Base-by-base conservation (phyloP, 129 eudicot genomes). In the Centaurea solstitialis region DNA sequence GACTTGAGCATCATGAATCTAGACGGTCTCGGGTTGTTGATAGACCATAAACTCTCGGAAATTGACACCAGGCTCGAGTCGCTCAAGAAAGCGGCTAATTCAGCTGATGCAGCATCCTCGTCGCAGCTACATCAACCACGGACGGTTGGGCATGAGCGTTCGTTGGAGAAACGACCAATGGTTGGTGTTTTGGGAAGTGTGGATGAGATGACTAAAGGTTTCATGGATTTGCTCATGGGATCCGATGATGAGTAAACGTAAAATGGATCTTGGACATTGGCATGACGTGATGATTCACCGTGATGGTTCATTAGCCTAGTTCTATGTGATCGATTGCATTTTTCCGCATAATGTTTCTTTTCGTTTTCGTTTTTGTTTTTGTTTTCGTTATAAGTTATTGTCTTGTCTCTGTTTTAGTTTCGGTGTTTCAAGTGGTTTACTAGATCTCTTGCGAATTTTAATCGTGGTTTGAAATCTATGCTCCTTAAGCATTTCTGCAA, bases 21-120 rank as follows among this genome's bases (percentile, higher is more conserved):
- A 68, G 40, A 74, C 41, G 85, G 74, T 74, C 85, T 81, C 35
- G 79, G 75, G 24, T 65, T 47, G 75, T 26, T 74, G 67, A 23
- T 81, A 18, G 85, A 81, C 18, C 85, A 73, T 59, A 64, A 73
- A 23, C 69, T 81, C 68, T 64, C 75, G 47, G 79, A 81, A 65
- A 74, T 81, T 20, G 33, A 65, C 26, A 81, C 35, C 74, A 65
- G 70, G 74, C 74, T 81, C 24, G 80, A 81, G 78, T 43, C 35
- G 7, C 69, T 81, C 21, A 74, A 74, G 69, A 74, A 81, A 43
- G n/a, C 21, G 53, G 33, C 22, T 80, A n/a, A n/a, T n/a, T 68
- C 74, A 13, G 12, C 62, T 4, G 80, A 61, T 22, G 74, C 67
- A 10, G 67, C 59, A 5, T 67, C 67, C 17, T 57, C 30, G 24